Base-by-base conservation (phyloP, 2,329 filamentous ascomycete species). In the Colletotrichum scovillei region DNA sequence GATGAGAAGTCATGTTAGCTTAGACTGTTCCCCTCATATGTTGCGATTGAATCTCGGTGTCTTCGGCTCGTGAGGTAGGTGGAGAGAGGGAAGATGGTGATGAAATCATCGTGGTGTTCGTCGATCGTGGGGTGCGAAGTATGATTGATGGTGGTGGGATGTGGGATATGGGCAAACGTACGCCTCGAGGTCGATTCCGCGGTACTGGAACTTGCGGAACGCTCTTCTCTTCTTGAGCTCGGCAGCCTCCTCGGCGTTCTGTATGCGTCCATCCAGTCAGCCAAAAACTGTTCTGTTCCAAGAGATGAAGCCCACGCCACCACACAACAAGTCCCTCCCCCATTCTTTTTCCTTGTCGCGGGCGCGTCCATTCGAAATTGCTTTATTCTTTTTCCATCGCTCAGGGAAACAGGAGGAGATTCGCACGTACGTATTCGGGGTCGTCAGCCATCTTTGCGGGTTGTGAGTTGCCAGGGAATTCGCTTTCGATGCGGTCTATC, bases 191-290 rank as follows among this genome's bases (percentile, higher is more conserved):
- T 99, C 97, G 88, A 99, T 94, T 85, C 97, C 97, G 86, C 97
- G 94, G 94, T 98, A 99, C 81, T 95, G 97, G 87, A 98, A 99
- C 93, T 98, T 99, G 90, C 95, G 94, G 94, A 98, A 98, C 82
- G 95, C 90, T 96, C 97, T 97, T 91, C 93, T 97, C 92, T 94
- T 97, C 95, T 98, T 99, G 88, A 99, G 90, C 94, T 98, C 97
- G 86, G 95, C 96, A 88, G 96, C 96, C 92, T 97, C 94, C 91
- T 97, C 95, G 86, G 95, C 93, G 90, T 98, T 96, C 95, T 98
- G 82, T 81, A 74, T 32, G 16, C 6, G 74, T 69, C 52, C 52
- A 56, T 57, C 42, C 63, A 67, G 65, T 74, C 68, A 69, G 67
- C 58, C 64, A 75, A 73, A 80, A 73, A 80, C 83, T 76, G 83